Base-by-base conservation (phyloP, 345 rosid genomes). In the Citrus unshiu region DNA sequence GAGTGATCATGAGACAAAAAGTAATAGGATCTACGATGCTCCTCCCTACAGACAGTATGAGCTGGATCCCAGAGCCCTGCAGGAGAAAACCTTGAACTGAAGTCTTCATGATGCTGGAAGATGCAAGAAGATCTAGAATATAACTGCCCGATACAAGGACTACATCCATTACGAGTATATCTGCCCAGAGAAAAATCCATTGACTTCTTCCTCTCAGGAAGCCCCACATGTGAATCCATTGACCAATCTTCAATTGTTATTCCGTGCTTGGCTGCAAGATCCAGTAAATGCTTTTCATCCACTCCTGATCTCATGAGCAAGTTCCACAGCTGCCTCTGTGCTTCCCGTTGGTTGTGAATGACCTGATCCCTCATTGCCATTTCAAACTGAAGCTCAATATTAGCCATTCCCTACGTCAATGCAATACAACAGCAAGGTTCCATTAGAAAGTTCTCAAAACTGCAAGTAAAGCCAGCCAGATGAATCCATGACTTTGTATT, bases 281-380 rank as follows among this genome's bases (percentile, higher is more conserved):
- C 96, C 58, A 91, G 60, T 77, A 93, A 80, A 80, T 79, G 86
- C 78, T 90, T 92, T 87, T 92, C 92, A 37, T 95, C 93, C 34
- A 92, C 88, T 73, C 97, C 99, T 79, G 89, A 85, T 35, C 93
- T 92, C 92, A 89, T 87, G 22, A 93, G 85, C 86, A 93, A 76
- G 78, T 90, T 92, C 98, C 98, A 93, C 29, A 93, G 84, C 66
- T 92, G 91, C 81, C 86, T 88, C 76, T 91, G 98, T 34, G 91
- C 95, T 86, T 90, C 95, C 60, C 92, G 90, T 83, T 93, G 98
- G 79, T 86, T 91, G 84, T 93, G 95, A 83, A 95, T 95, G 73
- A 95, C 87, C 85, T 95, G 95, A 85, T 95, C 97, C 84, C 99
- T 92, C 95, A 90, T 90, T 57, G 99, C 99, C 90, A 95, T 90